phyloP scores from a whole-genome alignment of 331 rosid species.

The Rhamnella rubrinervis region DNA sequence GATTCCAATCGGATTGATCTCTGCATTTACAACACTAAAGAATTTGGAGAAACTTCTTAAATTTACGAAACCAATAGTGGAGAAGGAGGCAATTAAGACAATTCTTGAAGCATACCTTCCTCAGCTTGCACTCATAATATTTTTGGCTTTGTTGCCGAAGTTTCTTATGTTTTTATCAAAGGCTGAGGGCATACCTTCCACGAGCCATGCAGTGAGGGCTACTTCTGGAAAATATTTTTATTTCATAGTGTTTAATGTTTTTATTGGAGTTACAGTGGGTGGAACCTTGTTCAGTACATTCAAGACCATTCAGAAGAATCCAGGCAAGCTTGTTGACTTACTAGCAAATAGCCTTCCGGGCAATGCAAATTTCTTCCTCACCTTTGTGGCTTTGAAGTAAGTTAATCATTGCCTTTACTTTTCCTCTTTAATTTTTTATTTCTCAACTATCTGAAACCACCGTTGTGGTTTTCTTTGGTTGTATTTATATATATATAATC shows the following conservation, averaged over 20 bases:
- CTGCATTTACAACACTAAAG: constrained; percentile 71
- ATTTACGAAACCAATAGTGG: constrained; percentile 61
- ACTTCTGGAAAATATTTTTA: constrained; percentile 90
- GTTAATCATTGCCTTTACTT: constrained; percentile 25
- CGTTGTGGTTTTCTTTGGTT: too few species aligned
- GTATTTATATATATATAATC: too few species aligned
- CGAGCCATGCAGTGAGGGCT: constrained; percentile 79
- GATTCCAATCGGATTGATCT: constrained; percentile 65
- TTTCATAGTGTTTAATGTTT: constrained; percentile 72
- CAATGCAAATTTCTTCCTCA: constrained; percentile 81
- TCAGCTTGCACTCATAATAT: constrained; percentile 75
- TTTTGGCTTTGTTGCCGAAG: constrained; percentile 84
- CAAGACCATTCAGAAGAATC: constrained; percentile 49
- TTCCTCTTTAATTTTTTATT: background rate
- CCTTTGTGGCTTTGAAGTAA: constrained; percentile 93
- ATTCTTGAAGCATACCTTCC: constrained; percentile 92
- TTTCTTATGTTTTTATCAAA: constrained; percentile 68
- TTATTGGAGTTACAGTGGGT: constrained; percentile 74
- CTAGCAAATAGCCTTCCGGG: constrained; percentile 66
- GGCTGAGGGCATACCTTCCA: constrained; percentile 76
- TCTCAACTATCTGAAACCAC: too few species aligned
- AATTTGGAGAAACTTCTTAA: constrained; percentile 68
- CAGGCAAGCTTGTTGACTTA: constrained; percentile 32
- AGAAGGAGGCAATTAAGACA: constrained; percentile 36
- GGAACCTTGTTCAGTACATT: constrained; percentile 68